Percentiles rank a stretch among this genome's conserved stretches.
Evolutionary conservation across 345 rosid genomes (phyloP).

Genomic region (Linum lewisii): DNA sequence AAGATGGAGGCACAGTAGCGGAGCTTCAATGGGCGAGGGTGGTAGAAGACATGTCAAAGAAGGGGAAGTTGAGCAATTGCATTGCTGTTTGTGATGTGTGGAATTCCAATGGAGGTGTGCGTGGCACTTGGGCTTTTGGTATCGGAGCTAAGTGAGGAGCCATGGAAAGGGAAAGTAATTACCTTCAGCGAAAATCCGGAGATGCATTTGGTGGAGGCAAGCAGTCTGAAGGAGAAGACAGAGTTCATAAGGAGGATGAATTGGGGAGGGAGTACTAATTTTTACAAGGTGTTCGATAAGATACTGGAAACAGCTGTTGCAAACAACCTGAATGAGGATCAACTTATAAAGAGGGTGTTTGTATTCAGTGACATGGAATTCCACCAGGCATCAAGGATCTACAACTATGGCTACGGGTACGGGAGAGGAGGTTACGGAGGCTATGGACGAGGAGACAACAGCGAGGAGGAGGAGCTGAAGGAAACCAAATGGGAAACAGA

Average conservation of each 20-base stretch:
- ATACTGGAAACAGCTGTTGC: not conserved
- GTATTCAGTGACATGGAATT: not conserved
- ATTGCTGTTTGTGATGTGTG: constrained; percentile 3
- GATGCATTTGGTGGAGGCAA: constrained; percentile 1
- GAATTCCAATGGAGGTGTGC: not conserved
- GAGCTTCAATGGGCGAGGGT: not conserved
- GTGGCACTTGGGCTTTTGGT: constrained; percentile 2
- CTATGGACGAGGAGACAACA: too few species aligned
- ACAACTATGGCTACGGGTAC: too few species aligned
- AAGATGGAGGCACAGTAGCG: not conserved
- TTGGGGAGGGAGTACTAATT: not conserved
- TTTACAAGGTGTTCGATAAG: not conserved
- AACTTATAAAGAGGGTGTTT: not conserved
- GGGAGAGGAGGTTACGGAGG: too few species aligned
- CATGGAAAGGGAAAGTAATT: constrained; percentile 9
- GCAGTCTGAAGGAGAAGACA: not conserved
- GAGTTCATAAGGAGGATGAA: constrained; percentile 1
- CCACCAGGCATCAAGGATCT: not conserved
- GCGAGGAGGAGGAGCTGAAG: not conserved
- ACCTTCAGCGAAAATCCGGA: not conserved
- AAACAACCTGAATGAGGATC: not conserved
- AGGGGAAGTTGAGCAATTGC: not conserved
- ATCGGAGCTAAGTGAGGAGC: constrained; percentile 2
- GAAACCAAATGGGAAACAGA: not conserved
- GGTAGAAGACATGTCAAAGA: not conserved